Conservation (phyloP, 176 grass and related monocot species). For the Cenchrus fungigraminus region DNA sequence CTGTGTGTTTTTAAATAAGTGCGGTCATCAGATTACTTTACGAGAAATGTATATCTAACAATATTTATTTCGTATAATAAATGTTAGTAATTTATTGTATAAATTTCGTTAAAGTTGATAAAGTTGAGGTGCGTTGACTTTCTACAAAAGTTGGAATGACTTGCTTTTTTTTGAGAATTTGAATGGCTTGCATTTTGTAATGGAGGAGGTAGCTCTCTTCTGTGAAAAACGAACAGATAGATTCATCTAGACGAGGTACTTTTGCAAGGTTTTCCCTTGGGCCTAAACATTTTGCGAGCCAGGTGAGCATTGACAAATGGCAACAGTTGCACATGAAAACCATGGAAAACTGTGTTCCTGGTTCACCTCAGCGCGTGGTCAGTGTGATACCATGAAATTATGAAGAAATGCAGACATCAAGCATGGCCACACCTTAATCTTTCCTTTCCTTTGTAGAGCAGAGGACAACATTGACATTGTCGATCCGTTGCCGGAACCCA, state of each 20-base stretch:
- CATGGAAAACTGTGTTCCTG: background rate
- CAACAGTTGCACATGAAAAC: background rate
- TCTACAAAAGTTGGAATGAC: too few relatives aligned
- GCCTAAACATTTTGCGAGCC: background rate
- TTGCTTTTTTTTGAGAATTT: too few relatives aligned
- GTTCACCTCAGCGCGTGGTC: slow-evolving; percentile 82
- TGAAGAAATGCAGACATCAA: slow-evolving; percentile 41
- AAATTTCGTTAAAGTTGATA: too few relatives aligned
- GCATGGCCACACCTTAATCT: background rate
- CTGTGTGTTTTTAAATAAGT: too few relatives aligned
- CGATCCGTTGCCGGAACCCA: background rate
- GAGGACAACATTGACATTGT: background rate
- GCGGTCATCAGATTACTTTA: background rate
- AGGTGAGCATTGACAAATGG: background rate
- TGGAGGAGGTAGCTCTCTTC: too few relatives aligned
- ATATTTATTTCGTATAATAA: too few relatives aligned
- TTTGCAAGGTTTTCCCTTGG: background rate
- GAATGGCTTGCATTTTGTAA: too few relatives aligned
- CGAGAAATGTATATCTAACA: background rate
- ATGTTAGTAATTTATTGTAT: too few relatives aligned
- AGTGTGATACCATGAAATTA: slow-evolving; percentile 55
- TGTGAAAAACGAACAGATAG: background rate
- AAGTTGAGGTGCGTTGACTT: too few relatives aligned
- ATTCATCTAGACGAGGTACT: background rate
- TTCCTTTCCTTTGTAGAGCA: background rate